Evolutionary conservation across 257 asterid species (phyloP).

Genomic region (Nicotiana obtusifolia): DNA sequence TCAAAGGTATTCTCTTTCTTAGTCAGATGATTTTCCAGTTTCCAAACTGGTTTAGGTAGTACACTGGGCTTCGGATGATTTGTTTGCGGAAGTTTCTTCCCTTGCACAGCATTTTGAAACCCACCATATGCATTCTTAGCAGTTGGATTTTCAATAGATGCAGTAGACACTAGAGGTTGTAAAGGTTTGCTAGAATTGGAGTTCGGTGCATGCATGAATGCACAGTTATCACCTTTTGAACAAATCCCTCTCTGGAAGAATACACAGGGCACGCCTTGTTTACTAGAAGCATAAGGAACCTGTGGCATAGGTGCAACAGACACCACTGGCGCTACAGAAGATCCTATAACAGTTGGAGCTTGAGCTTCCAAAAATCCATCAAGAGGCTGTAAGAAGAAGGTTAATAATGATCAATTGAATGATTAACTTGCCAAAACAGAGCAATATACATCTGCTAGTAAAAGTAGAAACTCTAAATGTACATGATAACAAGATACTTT

Average conservation of each 20-base stretch:
- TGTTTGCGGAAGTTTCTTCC: constrained; percentile 28
- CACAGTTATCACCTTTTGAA: constrained; percentile 81
- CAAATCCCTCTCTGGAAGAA: constrained; percentile 80
- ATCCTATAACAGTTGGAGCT: constrained; percentile 41
- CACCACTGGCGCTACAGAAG: constrained; percentile 25
- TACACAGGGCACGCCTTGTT: constrained; percentile 61
- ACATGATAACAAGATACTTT: neutral
- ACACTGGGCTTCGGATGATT: constrained; percentile 30
- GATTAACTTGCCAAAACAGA: neutral
- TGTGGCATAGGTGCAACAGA: constrained; percentile 32
- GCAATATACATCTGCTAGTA: neutral
- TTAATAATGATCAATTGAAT: neutral
- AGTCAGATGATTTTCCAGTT: constrained; percentile 27
- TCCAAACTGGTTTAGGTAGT: constrained; percentile 21
- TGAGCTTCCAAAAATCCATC: constrained; percentile 67
- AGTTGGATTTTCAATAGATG: constrained; percentile 14
- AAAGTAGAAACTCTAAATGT: neutral
- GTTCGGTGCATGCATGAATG: constrained; percentile 58
- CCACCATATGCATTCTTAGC: constrained; percentile 20
- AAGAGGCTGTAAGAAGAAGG: constrained; percentile 53
- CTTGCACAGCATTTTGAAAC: constrained; percentile 22
- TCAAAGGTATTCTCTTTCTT: constrained; percentile 26
- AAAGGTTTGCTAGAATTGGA: constrained; percentile 40
- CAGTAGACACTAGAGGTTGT: constrained; percentile 17
- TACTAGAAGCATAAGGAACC: constrained; percentile 38